These are phyloP conservation scores for Tylopilus rubrobrunneus DNA, from an alignment of 768 basidiomycete genomes.

Conservation along the genomic window DNA sequence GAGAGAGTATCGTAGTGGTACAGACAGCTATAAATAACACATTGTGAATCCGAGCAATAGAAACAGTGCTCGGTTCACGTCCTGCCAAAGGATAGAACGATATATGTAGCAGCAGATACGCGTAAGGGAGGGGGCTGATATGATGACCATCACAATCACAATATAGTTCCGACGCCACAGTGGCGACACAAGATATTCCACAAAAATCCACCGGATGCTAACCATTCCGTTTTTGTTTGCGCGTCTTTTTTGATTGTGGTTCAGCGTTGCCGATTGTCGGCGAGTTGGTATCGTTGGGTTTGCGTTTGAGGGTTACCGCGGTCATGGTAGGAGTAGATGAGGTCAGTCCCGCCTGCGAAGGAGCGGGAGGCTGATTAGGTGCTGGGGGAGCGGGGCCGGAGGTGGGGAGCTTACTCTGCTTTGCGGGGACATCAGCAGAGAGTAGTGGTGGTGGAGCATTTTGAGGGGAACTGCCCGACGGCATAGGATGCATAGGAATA, in stretches of 20 bases:
- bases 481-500: slow-evolving; percentile 43
- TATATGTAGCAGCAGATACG: slow-evolving; percentile 28
- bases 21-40: slow-evolving; percentile 37
- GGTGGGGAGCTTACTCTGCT: slow-evolving; percentile 60
- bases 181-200: slow-evolving; percentile 33
- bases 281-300: slow-evolving; percentile 43
- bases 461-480: slow-evolving; percentile 46
- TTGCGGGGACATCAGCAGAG: slow-evolving; percentile 55
- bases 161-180: slow-evolving; percentile 30
- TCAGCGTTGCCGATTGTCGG: slow-evolving; percentile 48
- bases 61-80: slow-evolving; percentile 13
- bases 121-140: slow-evolving; percentile 9
- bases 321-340: slow-evolving; percentile 47
- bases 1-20: slow-evolving; percentile 28
- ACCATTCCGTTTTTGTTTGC: slow-evolving; percentile 54
- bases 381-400: slow-evolving; percentile 38
- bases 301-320: slow-evolving; percentile 54
- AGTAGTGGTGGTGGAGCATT: slow-evolving; percentile 36
- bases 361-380: slow-evolving; percentile 37
- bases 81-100: slow-evolving; percentile 27
- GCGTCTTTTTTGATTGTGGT: slow-evolving; percentile 48
- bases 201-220: slow-evolving; percentile 32
- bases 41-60: slow-evolving; percentile 27
- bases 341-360: slow-evolving; percentile 39
- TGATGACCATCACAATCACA: slow-evolving; percentile 22